A percentile compares a stretch with the other conserved stretches of the same genome.
Conservation (phyloP, 345 rosid species). For the Lenwebbia sp. region DNA sequence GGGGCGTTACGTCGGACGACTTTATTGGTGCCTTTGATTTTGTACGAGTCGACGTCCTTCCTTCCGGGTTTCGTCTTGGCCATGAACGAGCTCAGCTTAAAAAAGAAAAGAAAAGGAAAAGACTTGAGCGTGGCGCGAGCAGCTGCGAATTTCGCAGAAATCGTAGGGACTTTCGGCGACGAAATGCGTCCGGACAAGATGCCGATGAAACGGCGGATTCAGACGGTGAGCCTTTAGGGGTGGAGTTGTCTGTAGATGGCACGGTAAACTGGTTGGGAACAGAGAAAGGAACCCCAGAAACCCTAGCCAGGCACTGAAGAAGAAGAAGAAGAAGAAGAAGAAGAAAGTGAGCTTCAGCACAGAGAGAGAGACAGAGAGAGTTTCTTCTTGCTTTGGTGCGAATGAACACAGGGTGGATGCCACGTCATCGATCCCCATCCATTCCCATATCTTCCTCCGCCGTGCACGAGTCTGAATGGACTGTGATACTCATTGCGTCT, state of each 20-base stretch:
- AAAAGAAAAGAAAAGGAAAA: not conserved
- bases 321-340: not conserved
- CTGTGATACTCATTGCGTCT: not conserved
- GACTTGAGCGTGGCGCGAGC: not conserved
- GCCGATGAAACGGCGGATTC: not conserved
- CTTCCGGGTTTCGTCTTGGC: slow-evolving; percentile 10
- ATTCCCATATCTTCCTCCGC: not conserved
- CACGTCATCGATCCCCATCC: not conserved
- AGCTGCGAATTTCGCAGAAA: not conserved
- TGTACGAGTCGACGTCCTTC: slow-evolving; percentile 9
- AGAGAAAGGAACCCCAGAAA: not conserved
- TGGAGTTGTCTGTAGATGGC: not conserved
- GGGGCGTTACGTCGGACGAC: slow-evolving; percentile 2
- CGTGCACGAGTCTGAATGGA: no score
- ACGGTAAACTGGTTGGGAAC: slow-evolving; percentile 42
- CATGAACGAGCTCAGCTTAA: not conserved
- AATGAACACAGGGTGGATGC: not conserved
- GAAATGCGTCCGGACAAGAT: not conserved
- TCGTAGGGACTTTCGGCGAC: not conserved
- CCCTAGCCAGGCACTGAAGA: not conserved
- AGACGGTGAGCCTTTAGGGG: not conserved
- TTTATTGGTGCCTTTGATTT: slow-evolving; percentile 10
- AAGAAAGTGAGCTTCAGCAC: not conserved
- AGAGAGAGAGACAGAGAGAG: not conserved
- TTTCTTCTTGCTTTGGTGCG: not conserved